Evolutionary conservation across 805 yeast species (phyloP).

Genomic region (Cyberlindnera maritima): DNA sequence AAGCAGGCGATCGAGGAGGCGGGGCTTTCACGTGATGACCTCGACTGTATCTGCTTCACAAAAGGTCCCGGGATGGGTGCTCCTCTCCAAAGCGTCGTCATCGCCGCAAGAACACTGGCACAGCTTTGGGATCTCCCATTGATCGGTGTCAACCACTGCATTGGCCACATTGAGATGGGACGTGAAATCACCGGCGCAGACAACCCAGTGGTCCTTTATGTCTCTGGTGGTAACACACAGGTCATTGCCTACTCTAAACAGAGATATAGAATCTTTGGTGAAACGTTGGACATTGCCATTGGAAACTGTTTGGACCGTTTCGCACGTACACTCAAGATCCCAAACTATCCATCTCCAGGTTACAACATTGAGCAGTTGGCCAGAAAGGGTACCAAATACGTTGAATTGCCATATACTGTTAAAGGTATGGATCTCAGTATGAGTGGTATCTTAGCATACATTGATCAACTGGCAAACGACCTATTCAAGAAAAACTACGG

Average conservation of each 20-base stretch:
- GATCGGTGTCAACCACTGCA: slow-evolving; percentile 95
- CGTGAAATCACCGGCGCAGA: slow-evolving; percentile 95
- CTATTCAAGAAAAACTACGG: slow-evolving; percentile 45
- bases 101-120: slow-evolving; percentile 85
- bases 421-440: slow-evolving; percentile 98
- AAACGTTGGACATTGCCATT: slow-evolving; percentile 94
- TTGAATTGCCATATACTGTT: slow-evolving; percentile 90
- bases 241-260: slow-evolving; percentile 95
- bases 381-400: slow-evolving; percentile 53
- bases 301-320: slow-evolving; percentile 96
- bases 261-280: slow-evolving; percentile 97
- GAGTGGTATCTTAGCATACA: slow-evolving; percentile 89
- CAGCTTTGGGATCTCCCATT: slow-evolving; percentile 81
- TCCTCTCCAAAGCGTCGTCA: slow-evolving; percentile 87
- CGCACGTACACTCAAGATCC: slow-evolving; percentile 84
- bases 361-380: slow-evolving; percentile 96
- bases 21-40: slow-evolving; percentile 42
- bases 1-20: slow-evolving; percentile 66
- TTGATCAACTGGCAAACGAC: slow-evolving; percentile 78
- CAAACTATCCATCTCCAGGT: slow-evolving; percentile 96
- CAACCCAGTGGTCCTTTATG: slow-evolving; percentile 96
- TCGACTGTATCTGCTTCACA: slow-evolving; percentile 87
- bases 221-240: slow-evolving; percentile 98
- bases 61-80: slow-evolving; percentile 99
- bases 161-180: slow-evolving; percentile 99